A percentile compares a stretch with the other conserved stretches of the same genome.
Evolutionary conservation across 108 stramenopile species (phyloP).

Genomic region (Nitzschia inconspicua): DNA sequence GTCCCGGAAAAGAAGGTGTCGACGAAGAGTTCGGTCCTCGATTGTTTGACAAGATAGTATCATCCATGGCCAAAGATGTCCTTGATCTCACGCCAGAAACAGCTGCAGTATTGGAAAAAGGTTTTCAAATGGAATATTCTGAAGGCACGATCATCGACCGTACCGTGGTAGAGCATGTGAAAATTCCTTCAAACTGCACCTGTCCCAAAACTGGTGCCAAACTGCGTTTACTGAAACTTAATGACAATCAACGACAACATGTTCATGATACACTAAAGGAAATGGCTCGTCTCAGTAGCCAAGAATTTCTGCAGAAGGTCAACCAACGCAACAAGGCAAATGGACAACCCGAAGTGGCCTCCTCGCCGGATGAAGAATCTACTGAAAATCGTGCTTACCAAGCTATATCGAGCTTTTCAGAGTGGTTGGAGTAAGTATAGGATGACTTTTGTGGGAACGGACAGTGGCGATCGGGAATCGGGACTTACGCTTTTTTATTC

Average conservation of each 20-base stretch:
- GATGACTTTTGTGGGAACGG: neutral
- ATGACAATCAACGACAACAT: slow-evolving; percentile 53
- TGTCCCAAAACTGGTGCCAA: slow-evolving; percentile 67
- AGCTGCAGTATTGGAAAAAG: slow-evolving; percentile 48
- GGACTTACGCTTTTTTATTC: slow-evolving; percentile 2
- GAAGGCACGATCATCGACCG: neutral
- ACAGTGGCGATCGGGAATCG: neutral
- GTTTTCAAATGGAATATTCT: slow-evolving; percentile 23
- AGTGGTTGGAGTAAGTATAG: slow-evolving; percentile 72
- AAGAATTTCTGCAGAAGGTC: slow-evolving; percentile 14
- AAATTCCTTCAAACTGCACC: slow-evolving; percentile 49
- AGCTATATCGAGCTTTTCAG: slow-evolving; percentile 52
- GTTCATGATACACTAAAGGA: slow-evolving; percentile 53
- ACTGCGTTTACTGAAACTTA: slow-evolving; percentile 59
- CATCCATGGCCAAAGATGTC: slow-evolving; percentile 66
- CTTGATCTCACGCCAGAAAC: slow-evolving; percentile 63
- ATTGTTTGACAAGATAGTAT: slow-evolving; percentile 67
- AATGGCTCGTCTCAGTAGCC: slow-evolving; percentile 36
- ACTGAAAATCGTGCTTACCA: slow-evolving; percentile 4
- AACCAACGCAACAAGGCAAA: neutral
- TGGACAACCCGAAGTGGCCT: neutral
- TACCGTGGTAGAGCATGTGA: slow-evolving; percentile 32
- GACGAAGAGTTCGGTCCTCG: slow-evolving; percentile 48
- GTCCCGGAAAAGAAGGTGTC: slow-evolving; percentile 6
- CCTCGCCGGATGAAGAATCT: neutral